Evolutionary conservation across 2,329 filamentous ascomycete species (phyloP), one percentile per base, ranked within the genome.

Genomic region (Fusarium sp.): DNA sequence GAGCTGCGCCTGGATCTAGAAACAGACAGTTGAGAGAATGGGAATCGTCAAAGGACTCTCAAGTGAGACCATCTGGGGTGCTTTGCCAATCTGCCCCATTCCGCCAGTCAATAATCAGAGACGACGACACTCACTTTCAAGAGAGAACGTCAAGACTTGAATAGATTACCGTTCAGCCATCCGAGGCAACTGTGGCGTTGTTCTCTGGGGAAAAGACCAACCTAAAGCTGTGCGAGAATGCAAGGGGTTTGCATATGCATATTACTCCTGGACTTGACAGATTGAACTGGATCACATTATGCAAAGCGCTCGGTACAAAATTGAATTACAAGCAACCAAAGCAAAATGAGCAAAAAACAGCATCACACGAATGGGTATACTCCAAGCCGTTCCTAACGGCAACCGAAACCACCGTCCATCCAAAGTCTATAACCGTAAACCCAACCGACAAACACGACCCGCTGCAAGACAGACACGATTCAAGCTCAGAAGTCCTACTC

Each of bases 281-380:
- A 4, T 29, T 12, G n/a, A 31, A 53, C 46, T 31, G 17, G 20
- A 31, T 31, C 46, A 29, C 46, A 53, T 53, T 53, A 53, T 53
- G 46, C 17, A 11, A 53, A 14, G 11, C 46, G 46, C 46, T 53
- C 27, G 4, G 20, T 14, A 38, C 31, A 56, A 22, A 36, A 64
- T 59, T 49, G n/a, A 65, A 62, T 69, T 62, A 64, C 63, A 35
- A 35, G 59, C 63, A 64, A 60, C 20, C 57, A 42, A 60, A 64
- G 49, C 46, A 66, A 29, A 62, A 69, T 66, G 55, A 67, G 46
- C n/a, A 69, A 61, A 71, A 71, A 72, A 71, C n/a, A 11, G 42
- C 72, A 73, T 75, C 70, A 71, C 68, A 73, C 70, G 66, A 72
- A 71, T 69, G 74, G 75, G 75, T 76, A 76, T 76, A 76, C 74